Conservation (phyloP, 169 alveolate genomes). For the Cryptosporidium parvum region DNA sequence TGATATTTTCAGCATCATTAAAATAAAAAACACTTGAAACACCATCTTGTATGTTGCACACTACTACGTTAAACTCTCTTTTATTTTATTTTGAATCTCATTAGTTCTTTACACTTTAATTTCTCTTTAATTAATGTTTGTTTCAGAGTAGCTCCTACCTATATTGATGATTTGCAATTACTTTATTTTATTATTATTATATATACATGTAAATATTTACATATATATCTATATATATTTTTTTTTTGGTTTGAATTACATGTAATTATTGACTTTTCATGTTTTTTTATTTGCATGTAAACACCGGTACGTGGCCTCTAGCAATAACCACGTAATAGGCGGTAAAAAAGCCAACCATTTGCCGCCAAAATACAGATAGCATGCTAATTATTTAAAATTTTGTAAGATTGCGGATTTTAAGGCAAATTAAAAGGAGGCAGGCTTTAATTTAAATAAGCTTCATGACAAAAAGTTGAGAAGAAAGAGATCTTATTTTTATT, state of each 20-base stretch:
- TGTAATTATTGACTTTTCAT: conserved; percentile 58
- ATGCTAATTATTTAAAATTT: conserved; percentile 34
- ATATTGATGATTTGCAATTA: background rate
- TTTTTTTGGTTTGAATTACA: background rate
- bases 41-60: background rate
- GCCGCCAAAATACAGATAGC: conserved; percentile 49
- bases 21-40: background rate
- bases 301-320: conserved; percentile 67
- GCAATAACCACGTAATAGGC: conserved; percentile 56
- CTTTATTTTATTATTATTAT: background rate
- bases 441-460: conserved; percentile 2
- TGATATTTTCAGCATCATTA: background rate
- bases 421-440: background rate
- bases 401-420: conserved; percentile 5
- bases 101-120: background rate
- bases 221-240: conserved; percentile 3
- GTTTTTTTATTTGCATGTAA: conserved; percentile 49
- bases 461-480: conserved; percentile 1
- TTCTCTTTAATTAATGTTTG: background rate
- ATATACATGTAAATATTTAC: background rate
- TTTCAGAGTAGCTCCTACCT: background rate
- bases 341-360: background rate
- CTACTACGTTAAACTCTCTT: background rate
- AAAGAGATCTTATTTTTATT: background rate
- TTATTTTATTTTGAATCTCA: background rate